Evolutionary conservation across 2,329 filamentous ascomycete species (phyloP), one percentile per base, ranked within the genome.

Genomic region (Graphiopsis chlorocephala): DNA sequence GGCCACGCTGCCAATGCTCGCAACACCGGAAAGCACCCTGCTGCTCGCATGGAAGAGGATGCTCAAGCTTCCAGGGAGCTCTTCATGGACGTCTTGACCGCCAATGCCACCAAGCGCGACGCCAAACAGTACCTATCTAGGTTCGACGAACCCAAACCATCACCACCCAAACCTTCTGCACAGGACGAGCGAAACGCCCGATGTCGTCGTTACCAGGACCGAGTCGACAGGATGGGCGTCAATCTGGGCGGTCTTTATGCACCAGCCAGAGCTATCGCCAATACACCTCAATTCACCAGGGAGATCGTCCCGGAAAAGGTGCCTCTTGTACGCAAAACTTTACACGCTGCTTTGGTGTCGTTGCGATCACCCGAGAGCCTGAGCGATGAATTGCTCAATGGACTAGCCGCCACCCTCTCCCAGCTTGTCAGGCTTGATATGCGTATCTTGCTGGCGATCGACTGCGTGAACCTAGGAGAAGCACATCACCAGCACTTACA

Each of bases 61-160:
- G 63, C 67, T 7, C 64, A 66, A n/a, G 67, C 60, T 2, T 70
- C 74, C 55, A 70, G 75, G 26, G 92, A 97, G 74, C 90, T 97
- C 72, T 89, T 96, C 71, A 84, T 96, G 33, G 93, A 92, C 17
- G 86, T 98, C 3, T 83, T 99, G 33, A 92, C 91, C 72, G 92
- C 93, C 20, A 92, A 93, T 12, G 91, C 93, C 6, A 97, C 94
- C 25, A 96, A 93, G 78, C 88, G 95, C 72, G 95, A 99, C 80
- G 93, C 93, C 56, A 93, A 91, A 77, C 88, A 91, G 42, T 99
- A 97, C 74, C 84, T 99, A 17, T 90, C 95, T 71, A 93, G 92
- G 67, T 96, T 97, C 76, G 88, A 87, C n/a, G 48, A 68, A 20
- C 65, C 69, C 1, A 74, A 70, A 78, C 79, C 61, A 72, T 78